Percentiles rank a stretch among this genome's conserved stretches.
These are phyloP conservation scores for Stachybotrys elegans DNA, from an alignment of 2,329 filamentous ascomycete genomes.

Conservation along the genomic window DNA sequence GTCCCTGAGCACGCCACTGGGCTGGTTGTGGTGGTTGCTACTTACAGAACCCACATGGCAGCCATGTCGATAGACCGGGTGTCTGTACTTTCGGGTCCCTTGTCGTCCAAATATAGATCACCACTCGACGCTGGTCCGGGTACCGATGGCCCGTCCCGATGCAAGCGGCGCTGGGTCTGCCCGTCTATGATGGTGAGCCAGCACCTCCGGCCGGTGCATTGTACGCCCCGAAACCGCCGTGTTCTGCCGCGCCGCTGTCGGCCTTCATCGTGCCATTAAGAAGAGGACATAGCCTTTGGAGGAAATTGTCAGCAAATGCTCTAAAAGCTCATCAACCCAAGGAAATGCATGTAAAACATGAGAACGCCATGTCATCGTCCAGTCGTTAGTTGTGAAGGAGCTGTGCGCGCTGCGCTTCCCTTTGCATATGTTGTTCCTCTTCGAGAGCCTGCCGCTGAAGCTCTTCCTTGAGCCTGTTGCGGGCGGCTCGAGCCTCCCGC, in stretches of 20 bases:
- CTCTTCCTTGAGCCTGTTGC: constrained; percentile 13
- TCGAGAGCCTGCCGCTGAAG: constrained; percentile 11
- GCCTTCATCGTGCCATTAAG: constrained; percentile 76
- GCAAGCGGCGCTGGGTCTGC: too few species aligned
- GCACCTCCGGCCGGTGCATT: constrained; percentile 30
- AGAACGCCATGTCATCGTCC: constrained; percentile 12
- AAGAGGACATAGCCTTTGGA: constrained; percentile 69
- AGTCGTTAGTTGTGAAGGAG: background rate
- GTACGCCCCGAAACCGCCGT: constrained; percentile 55
- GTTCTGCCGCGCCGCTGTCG: constrained; percentile 49
- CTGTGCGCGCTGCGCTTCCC: constrained; percentile 2
- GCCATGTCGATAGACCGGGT: too few species aligned
- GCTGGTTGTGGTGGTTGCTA: too few species aligned
- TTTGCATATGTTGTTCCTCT: constrained; percentile 8
- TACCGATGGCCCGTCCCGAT: too few species aligned
- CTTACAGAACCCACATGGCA: too few species aligned
- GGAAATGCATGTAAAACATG: constrained; percentile 18
- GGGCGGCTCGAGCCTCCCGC: constrained; percentile 9
- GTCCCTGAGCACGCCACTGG: too few species aligned
- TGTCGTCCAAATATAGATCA: too few species aligned
- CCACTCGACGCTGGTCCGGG: too few species aligned
- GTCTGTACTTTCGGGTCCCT: too few species aligned
- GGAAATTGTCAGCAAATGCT: constrained; percentile 11
- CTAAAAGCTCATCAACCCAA: constrained; percentile 16
- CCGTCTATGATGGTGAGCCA: constrained; percentile 25